These are phyloP conservation scores for Aspergillus novoparasiticus DNA, from an alignment of 2,329 filamentous ascomycete genomes.

Conservation along the genomic window DNA sequence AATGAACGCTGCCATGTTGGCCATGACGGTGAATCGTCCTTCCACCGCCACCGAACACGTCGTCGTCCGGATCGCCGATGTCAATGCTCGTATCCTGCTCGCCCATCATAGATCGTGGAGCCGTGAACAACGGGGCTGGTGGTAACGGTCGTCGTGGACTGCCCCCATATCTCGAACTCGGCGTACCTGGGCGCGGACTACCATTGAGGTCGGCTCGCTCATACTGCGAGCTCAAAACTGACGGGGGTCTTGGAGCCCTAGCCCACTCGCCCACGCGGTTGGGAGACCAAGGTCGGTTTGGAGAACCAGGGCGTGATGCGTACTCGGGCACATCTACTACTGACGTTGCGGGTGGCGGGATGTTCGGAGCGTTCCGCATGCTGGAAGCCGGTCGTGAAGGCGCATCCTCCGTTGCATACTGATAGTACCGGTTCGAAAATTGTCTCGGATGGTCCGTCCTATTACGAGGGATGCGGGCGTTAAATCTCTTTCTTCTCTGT, in stretches of 20 bases:
- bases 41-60: slow-evolving; percentile 66
- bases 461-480: slow-evolving; percentile 9
- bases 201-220: slow-evolving; percentile 89
- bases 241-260: slow-evolving; percentile 71
- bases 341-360: slow-evolving; percentile 42
- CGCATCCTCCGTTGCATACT: slow-evolving; percentile 23
- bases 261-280: slow-evolving; percentile 64
- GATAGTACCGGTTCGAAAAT: slow-evolving; percentile 18
- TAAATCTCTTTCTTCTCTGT: slow-evolving; percentile 18
- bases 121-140: slow-evolving; percentile 80
- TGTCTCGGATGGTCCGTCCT: slow-evolving; percentile 17
- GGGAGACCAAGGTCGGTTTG: slow-evolving; percentile 56
- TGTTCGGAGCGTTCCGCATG: slow-evolving; percentile 43
- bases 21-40: slow-evolving; percentile 51
- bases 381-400: slow-evolving; percentile 47
- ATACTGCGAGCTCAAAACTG: slow-evolving; percentile 66
- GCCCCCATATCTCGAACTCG: slow-evolving; percentile 83
- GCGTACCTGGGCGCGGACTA: slow-evolving; percentile 84
- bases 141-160: slow-evolving; percentile 86
- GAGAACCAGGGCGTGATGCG: slow-evolving; percentile 43
- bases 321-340: slow-evolving; percentile 40
- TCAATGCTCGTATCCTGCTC: slow-evolving; percentile 48
- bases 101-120: slow-evolving; percentile 45
- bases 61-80: slow-evolving; percentile 60
- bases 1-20: slow-evolving; percentile 59